Percentiles rank a stretch among this genome's conserved stretches.
phyloP scores from a whole-genome alignment of 2,329 filamentous ascomycete species.

The Ophioceras dolichostomum region DNA sequence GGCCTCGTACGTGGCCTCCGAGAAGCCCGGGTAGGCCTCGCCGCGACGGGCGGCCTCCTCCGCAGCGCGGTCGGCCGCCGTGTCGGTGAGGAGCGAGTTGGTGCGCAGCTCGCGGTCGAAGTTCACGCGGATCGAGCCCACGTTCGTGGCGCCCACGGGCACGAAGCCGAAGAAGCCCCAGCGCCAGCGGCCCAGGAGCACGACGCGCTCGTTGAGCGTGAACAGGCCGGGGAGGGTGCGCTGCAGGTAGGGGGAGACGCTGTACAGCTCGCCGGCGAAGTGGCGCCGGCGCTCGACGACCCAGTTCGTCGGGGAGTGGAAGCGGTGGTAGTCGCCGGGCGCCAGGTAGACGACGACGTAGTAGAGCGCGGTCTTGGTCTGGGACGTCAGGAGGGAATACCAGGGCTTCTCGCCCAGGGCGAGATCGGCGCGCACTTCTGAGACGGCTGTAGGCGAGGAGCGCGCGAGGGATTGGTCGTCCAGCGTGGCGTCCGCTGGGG shows the following conservation, averaged over 20 bases:
- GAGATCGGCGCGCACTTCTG: slow-evolving; percentile 73
- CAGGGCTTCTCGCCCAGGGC: slow-evolving; percentile 59
- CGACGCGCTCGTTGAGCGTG: slow-evolving; percentile 91
- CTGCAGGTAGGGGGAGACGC: slow-evolving; percentile 89
- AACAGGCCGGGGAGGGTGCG: slow-evolving; percentile 87
- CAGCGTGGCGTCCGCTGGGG: slow-evolving; percentile 34
- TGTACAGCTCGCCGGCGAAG: slow-evolving; percentile 93
- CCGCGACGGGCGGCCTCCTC: slow-evolving; percentile 64
- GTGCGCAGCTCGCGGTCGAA: slow-evolving; percentile 91
- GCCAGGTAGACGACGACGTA: slow-evolving; percentile 94
- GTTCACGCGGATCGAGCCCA: slow-evolving; percentile 92
- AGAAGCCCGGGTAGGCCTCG: slow-evolving; percentile 79
- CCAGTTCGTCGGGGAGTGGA: slow-evolving; percentile 93
- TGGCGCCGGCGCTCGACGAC: slow-evolving; percentile 91
- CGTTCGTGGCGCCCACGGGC: slow-evolving; percentile 92
- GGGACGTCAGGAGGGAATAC: slow-evolving; percentile 53
- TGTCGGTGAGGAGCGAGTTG: slow-evolving; percentile 86
- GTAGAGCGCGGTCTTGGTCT: slow-evolving; percentile 60
- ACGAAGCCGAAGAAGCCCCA: slow-evolving; percentile 97
- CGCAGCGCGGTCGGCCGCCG: slow-evolving; percentile 75
- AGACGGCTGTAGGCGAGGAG: slow-evolving; percentile 59
- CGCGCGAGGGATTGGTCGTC: slow-evolving; percentile 60
- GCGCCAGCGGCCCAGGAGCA: slow-evolving; percentile 85
- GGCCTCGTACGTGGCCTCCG: slow-evolving; percentile 76
- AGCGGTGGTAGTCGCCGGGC: slow-evolving; percentile 95